Percentiles rank a stretch among this genome's conserved stretches.
Conservation (phyloP, 108 stramenopile genomes). For the Pseudonitzschia multistriata region DNA sequence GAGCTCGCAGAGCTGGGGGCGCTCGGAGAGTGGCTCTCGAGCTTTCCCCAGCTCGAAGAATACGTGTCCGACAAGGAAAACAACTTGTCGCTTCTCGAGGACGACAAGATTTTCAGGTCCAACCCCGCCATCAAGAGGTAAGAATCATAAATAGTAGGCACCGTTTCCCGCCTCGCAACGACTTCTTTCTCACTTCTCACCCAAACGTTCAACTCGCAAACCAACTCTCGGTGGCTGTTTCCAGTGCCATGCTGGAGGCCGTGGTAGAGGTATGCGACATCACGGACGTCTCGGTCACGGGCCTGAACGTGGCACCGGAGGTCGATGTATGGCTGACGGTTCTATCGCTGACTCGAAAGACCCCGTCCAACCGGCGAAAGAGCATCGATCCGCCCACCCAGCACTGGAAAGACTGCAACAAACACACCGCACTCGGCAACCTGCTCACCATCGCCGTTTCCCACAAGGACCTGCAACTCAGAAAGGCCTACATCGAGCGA, state of each 20-base stretch:
- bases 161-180: too few relatives aligned
- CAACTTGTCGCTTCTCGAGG: slow-evolving; percentile 3
- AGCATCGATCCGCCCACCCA: slow-evolving; percentile 15
- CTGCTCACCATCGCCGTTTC: slow-evolving; percentile 43
- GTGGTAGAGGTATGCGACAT: slow-evolving; percentile 34
- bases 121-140: slow-evolving; percentile 31
- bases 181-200: too few relatives aligned
- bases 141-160: not conserved
- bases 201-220: too few relatives aligned
- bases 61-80: slow-evolving; percentile 16
- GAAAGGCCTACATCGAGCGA: slow-evolving; percentile 42
- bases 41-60: slow-evolving; percentile 35
- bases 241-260: slow-evolving; percentile 36
- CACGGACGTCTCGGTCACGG: slow-evolving; percentile 11
- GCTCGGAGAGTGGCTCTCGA: slow-evolving; percentile 39
- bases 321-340: slow-evolving; percentile 35
- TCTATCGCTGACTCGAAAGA: slow-evolving; percentile 17
- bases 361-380: slow-evolving; percentile 11
- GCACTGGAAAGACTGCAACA: slow-evolving; percentile 19
- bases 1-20: slow-evolving; percentile 35
- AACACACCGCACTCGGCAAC: slow-evolving; percentile 33
- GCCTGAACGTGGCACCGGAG: not conserved
- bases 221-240: not conserved
- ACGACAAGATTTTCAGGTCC: slow-evolving; percentile 13
- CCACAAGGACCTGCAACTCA: slow-evolving; percentile 27